These are phyloP conservation scores for Aspergillus baeticus DNA, from an alignment of 495 filamentous ascomycete species.

Conservation along the genomic window DNA sequence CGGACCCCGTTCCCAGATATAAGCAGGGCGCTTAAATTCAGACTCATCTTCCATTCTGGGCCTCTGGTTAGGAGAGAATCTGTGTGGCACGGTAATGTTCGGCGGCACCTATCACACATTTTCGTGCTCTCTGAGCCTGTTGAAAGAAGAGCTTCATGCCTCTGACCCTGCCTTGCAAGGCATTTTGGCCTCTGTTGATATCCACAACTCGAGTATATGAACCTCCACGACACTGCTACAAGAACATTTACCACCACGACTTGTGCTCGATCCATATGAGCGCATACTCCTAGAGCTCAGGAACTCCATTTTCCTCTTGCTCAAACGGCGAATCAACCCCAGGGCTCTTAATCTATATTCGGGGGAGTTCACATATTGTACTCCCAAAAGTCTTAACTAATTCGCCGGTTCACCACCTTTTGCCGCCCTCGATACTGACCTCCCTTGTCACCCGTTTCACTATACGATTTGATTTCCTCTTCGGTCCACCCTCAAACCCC, in stretches of 20 bases:
- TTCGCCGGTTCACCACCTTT: constrained; percentile 2
- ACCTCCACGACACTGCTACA: constrained; percentile 15
- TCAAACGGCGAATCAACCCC: not conserved
- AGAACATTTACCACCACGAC: not conserved
- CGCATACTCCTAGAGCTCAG: not conserved
- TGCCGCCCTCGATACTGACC: constrained; percentile 13
- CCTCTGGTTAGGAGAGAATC: constrained; percentile 26
- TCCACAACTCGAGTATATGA: constrained; percentile 23
- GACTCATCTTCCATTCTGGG: constrained; percentile 36
- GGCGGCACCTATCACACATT: constrained; percentile 31
- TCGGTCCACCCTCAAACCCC: constrained; percentile 20
- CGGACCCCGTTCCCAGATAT: constrained; percentile 14
- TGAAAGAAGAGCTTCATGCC: constrained; percentile 30
- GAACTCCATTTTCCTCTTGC: not conserved
- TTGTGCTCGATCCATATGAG: not conserved
- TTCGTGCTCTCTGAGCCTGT: constrained; percentile 41
- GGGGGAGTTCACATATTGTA: constrained; percentile 1
- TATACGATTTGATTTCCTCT: constrained; percentile 27
- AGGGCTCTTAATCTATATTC: not conserved
- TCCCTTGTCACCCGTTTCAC: constrained; percentile 13
- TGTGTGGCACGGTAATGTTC: constrained; percentile 36
- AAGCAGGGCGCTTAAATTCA: constrained; percentile 43
- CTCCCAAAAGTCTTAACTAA: not conserved
- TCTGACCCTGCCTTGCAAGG: constrained; percentile 40
- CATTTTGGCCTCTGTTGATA: constrained; percentile 33